Evolutionary conservation across 768 basidiomycete species (phyloP).

Genomic region (Lactifluus hygrophoroides): DNA sequence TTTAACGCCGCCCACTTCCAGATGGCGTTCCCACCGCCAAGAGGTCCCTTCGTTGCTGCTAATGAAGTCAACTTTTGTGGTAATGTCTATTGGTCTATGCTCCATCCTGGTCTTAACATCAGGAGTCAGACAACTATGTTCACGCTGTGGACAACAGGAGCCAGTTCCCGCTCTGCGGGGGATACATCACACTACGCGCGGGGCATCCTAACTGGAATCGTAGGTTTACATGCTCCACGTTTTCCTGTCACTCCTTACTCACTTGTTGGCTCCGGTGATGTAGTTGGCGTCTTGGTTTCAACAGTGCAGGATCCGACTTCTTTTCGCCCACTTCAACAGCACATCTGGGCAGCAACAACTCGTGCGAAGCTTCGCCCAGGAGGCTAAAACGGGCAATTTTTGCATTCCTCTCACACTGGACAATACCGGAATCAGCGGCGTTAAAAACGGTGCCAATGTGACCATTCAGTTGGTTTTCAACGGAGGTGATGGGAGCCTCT

Average conservation of each 20-base stretch:
- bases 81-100: slow-evolving; percentile 21
- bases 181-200: slow-evolving; percentile 53
- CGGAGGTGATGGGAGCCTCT: slow-evolving; percentile 66
- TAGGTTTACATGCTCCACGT: slow-evolving; percentile 32
- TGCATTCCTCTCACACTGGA: slow-evolving; percentile 64
- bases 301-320: slow-evolving; percentile 51
- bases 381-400: slow-evolving; percentile 46
- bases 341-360: slow-evolving; percentile 30
- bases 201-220: slow-evolving; percentile 57
- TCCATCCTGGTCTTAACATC: not conserved
- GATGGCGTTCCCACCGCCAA: slow-evolving; percentile 62
- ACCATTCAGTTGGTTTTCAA: slow-evolving; percentile 61
- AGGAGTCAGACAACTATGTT: slow-evolving; percentile 50
- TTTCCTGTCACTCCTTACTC: not conserved
- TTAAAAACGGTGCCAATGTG: slow-evolving; percentile 54
- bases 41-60: slow-evolving; percentile 58
- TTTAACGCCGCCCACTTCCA: slow-evolving; percentile 75
- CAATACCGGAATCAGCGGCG: slow-evolving; percentile 37
- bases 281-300: slow-evolving; percentile 49
- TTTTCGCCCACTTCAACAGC: slow-evolving; percentile 53
- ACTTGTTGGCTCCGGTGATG: slow-evolving; percentile 14
- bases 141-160: slow-evolving; percentile 47
- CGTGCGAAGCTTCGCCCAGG: slow-evolving; percentile 41
- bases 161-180: slow-evolving; percentile 57
- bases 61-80: slow-evolving; percentile 61